These are phyloP conservation scores for Dissophora globulifera DNA, from an alignment of 192 early-diverging fungal genomes.

Conservation along the genomic window DNA sequence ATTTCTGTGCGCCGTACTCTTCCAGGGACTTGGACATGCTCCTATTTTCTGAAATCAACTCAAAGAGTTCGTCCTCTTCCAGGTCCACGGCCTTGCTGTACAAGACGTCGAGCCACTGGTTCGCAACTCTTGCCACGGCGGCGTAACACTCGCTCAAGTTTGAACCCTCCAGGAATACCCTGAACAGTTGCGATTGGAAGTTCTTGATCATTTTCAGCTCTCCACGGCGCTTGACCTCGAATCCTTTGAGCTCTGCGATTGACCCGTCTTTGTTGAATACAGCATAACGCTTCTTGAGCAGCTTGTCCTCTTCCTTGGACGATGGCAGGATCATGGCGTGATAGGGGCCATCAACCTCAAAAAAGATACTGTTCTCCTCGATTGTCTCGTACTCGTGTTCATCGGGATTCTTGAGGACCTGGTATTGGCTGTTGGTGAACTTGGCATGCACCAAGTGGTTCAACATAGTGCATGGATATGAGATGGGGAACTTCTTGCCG, in stretches of 20 bases:
- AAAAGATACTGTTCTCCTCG: conserved; percentile 97
- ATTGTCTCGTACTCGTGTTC: conserved; percentile 70
- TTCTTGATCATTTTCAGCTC: conserved; percentile 98
- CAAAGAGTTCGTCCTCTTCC: conserved; percentile 90
- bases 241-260: conserved; percentile 97
- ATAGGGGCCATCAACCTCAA: conserved; percentile 99
- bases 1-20: conserved; percentile 94
- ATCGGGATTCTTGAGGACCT: conserved; percentile 73
- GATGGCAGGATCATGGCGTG: conserved; percentile 97
- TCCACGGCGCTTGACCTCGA: conserved; percentile 98
- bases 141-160: conserved; percentile 90
- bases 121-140: conserved; percentile 87
- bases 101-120: conserved; percentile 96
- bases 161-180: conserved; percentile 88
- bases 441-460: conserved; percentile 96
- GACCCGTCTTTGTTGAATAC: conserved; percentile 96
- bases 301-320: conserved; percentile 94
- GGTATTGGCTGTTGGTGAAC: conserved; percentile 99
- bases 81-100: conserved; percentile 85
- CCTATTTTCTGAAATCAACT: conserved; percentile 96
- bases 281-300: conserved; percentile 98
- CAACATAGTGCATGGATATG: conserved; percentile 98
- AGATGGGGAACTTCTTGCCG: conserved; percentile 85
- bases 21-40: conserved; percentile 96
- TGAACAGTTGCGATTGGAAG: conserved; percentile 96